Evolutionary conservation across 768 basidiomycete species (phyloP).

Genomic region (Naganishia onofrii): DNA sequence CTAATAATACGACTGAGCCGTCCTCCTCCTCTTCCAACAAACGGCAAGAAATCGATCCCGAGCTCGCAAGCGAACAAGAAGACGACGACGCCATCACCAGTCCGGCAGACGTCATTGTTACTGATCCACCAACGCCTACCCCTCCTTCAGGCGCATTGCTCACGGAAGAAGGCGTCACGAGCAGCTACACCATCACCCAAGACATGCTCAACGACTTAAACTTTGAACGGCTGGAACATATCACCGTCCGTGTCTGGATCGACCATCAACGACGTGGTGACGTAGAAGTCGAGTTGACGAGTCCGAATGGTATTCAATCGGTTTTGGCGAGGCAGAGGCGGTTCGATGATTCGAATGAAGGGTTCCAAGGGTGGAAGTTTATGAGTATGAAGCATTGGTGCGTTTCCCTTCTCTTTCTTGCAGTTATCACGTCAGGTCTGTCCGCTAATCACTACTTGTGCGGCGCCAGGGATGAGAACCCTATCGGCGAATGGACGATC

Average conservation of each 20-base stretch:
- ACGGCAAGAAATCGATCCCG: constrained; percentile 24
- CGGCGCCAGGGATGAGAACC: constrained; percentile 77
- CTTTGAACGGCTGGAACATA: constrained; percentile 83
- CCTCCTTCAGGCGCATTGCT: constrained; percentile 55
- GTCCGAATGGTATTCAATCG: constrained; percentile 81
- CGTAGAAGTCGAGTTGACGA: constrained; percentile 82
- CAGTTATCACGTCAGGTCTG: background rate
- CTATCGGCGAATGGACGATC: constrained; percentile 85
- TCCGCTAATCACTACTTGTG: background rate
- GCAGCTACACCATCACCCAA: constrained; percentile 65
- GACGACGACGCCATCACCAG: constrained; percentile 38
- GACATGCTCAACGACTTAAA: constrained; percentile 70
- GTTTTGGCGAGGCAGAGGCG: constrained; percentile 71
- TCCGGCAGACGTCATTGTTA: constrained; percentile 18
- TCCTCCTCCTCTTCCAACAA: background rate
- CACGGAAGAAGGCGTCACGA: constrained; percentile 62
- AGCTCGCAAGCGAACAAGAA: background rate
- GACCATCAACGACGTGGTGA: constrained; percentile 81
- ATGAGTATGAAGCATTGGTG: constrained; percentile 98
- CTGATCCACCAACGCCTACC: constrained; percentile 1
- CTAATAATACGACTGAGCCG: constrained; percentile 7
- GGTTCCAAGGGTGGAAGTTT: constrained; percentile 95
- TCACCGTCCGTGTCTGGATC: constrained; percentile 91
- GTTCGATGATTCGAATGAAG: constrained; percentile 64
- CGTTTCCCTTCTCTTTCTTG: constrained; percentile 43